These are phyloP conservation scores for Gossypium longicalyx DNA, from an alignment of 345 rosid species.

Conservation along the genomic window DNA sequence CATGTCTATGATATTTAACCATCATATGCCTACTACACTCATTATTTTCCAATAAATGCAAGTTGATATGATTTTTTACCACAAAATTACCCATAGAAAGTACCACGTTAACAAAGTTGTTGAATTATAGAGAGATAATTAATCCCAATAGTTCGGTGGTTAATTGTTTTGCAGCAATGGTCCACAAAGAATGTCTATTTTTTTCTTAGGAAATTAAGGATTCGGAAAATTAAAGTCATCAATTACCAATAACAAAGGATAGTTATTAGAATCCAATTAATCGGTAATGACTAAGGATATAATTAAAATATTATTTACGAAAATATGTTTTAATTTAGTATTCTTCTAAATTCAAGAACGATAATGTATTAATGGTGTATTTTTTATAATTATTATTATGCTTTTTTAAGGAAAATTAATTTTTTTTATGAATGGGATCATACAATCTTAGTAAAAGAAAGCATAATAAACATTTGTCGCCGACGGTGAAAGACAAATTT, in stretches of 20 bases:
- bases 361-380: too few relatives aligned
- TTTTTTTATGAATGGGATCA: too few relatives aligned
- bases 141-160: not conserved
- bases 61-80: not conserved
- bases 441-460: too few relatives aligned
- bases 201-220: not conserved
- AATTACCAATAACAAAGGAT: not conserved
- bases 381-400: too few relatives aligned
- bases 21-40: not conserved
- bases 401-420: too few relatives aligned
- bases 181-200: not conserved
- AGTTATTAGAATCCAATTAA: not conserved
- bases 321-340: not conserved
- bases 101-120: conserved; percentile 4
- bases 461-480: too few relatives aligned
- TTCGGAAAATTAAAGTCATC: not conserved
- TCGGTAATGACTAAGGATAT: not conserved
- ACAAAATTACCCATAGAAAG: not conserved
- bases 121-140: conserved; percentile 7
- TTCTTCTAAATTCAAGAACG: too few relatives aligned
- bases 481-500: too few relatives aligned
- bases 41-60: conserved; percentile 7
- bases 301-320: not conserved
- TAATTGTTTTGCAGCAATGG: not conserved
- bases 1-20: not conserved